A percentile compares a stretch with the other conserved stretches of the same genome.
Evolutionary conservation across 1,284 basidiomycete genomes (phyloP).

Genomic region (Macrocystidia cucumis): DNA sequence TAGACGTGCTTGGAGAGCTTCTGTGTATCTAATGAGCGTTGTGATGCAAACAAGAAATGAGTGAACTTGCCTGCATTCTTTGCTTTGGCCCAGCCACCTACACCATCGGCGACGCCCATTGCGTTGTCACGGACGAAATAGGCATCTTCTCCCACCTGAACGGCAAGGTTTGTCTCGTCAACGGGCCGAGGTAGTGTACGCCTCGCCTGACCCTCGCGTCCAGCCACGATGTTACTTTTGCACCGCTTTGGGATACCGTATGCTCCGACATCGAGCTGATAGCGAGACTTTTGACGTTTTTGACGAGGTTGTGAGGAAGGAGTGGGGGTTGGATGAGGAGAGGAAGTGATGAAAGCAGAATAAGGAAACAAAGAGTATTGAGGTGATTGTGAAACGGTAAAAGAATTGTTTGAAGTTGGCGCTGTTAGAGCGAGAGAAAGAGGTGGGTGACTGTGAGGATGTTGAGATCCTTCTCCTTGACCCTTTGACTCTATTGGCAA

Average conservation of each 20-base stretch:
- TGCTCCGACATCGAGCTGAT: slow-evolving; percentile 65
- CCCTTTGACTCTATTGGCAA: slow-evolving; percentile 35
- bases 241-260: slow-evolving; percentile 55
- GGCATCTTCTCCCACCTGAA: slow-evolving; percentile 81
- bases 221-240: slow-evolving; percentile 2
- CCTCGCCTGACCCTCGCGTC: neutral
- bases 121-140: slow-evolving; percentile 81
- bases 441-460: slow-evolving; percentile 19
- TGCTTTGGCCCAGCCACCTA: slow-evolving; percentile 76
- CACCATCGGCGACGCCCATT: slow-evolving; percentile 85
- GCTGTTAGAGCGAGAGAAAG: slow-evolving; percentile 12
- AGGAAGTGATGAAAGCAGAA: slow-evolving; percentile 19
- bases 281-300: slow-evolving; percentile 37
- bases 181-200: slow-evolving; percentile 10
- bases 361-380: slow-evolving; percentile 16
- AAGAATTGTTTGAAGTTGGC: neutral
- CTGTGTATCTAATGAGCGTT: too few relatives aligned
- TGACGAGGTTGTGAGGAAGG: slow-evolving; percentile 16
- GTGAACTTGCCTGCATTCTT: slow-evolving; percentile 18
- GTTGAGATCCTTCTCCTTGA: slow-evolving; percentile 32
- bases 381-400: slow-evolving; percentile 22
- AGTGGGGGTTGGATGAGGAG: slow-evolving; percentile 24
- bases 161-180: slow-evolving; percentile 32
- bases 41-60: slow-evolving; percentile 1
- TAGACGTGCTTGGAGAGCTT: slow-evolving; percentile 4